Percentiles rank a stretch among this genome's conserved stretches.
Conservation (phyloP, 768 basidiomycete genomes). For the Lentinula aciculospora region DNA sequence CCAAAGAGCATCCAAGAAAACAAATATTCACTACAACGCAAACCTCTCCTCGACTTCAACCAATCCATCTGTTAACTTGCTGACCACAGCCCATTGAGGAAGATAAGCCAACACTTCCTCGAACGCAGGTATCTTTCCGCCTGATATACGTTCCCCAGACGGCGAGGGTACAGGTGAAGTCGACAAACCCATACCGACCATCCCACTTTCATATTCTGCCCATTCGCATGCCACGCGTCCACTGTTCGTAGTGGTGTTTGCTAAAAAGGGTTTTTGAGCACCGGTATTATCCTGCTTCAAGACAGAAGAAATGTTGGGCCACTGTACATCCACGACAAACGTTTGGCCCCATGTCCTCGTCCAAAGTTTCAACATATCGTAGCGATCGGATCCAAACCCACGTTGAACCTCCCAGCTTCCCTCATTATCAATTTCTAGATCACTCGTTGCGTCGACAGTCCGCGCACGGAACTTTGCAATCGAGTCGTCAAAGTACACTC, state of each 20-base stretch:
- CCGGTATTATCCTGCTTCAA: not conserved
- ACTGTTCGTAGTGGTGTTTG: conserved; percentile 10
- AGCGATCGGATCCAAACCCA: conserved; percentile 9
- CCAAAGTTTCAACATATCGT: conserved; percentile 45
- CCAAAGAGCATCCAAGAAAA: not conserved
- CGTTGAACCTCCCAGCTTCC: conserved; percentile 6
- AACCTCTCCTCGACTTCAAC: conserved; percentile 45
- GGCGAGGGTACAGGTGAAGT: not conserved
- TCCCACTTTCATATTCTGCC: conserved; percentile 61
- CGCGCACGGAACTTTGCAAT: conserved; percentile 36
- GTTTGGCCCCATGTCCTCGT: conserved; percentile 51
- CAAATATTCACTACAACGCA: conserved; percentile 12
- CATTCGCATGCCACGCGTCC: conserved; percentile 60
- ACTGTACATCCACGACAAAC: conserved; percentile 50
- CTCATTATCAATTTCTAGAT: conserved; percentile 11
- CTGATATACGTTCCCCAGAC: conserved; percentile 14
- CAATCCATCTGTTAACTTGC: conserved; percentile 49
- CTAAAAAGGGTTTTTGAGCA: not conserved
- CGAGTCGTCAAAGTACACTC: conserved; percentile 49
- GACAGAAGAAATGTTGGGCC: conserved; percentile 21
- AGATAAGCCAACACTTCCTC: conserved; percentile 62
- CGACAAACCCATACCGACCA: conserved; percentile 33
- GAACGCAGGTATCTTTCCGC: conserved; percentile 56
- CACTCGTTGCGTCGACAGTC: not conserved
- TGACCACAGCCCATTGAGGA: conserved; percentile 63